Conservation (phyloP, 768 basidiomycete genomes). For the Naganishia vishniacii region DNA sequence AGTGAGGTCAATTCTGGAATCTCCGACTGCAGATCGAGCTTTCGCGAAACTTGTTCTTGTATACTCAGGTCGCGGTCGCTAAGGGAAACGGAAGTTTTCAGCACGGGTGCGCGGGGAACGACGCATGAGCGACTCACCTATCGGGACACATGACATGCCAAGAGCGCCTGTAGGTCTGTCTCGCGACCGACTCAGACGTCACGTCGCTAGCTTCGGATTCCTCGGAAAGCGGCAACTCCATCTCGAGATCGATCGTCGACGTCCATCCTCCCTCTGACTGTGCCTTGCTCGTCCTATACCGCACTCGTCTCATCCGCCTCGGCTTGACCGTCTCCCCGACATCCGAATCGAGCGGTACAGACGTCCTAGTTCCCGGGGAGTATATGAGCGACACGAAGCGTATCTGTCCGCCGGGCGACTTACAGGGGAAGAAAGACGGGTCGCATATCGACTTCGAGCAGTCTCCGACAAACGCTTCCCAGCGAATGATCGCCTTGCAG, state of each 20-base stretch:
- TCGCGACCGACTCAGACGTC: not conserved
- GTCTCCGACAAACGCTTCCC: not conserved
- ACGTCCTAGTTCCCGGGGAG: not conserved
- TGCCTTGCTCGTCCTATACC: not conserved
- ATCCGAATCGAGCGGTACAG: not conserved
- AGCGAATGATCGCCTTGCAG: constrained; percentile 10
- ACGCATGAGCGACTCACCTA: not conserved
- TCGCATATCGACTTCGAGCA: not conserved
- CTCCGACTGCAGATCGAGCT: not conserved
- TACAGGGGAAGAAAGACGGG: constrained; percentile 8
- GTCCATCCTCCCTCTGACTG: not conserved
- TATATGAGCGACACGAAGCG: not conserved
- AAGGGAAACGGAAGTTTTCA: not conserved
- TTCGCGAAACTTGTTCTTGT: not conserved
- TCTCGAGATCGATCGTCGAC: constrained; percentile 1
- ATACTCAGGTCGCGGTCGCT: constrained; percentile 15
- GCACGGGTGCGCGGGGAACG: not conserved
- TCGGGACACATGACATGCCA: constrained; percentile 15
- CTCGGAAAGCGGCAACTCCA: not conserved
- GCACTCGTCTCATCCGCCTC: not conserved
- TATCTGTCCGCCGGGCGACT: not conserved
- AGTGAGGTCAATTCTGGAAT: not conserved
- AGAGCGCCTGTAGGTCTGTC: constrained; percentile 1
- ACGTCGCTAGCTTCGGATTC: not conserved
- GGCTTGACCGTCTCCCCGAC: not conserved